Percentiles rank a stretch among this genome's conserved stretches.
phyloP scores from a whole-genome alignment of 139 green algal genomes.

The Tetraselmis chui region DNA sequence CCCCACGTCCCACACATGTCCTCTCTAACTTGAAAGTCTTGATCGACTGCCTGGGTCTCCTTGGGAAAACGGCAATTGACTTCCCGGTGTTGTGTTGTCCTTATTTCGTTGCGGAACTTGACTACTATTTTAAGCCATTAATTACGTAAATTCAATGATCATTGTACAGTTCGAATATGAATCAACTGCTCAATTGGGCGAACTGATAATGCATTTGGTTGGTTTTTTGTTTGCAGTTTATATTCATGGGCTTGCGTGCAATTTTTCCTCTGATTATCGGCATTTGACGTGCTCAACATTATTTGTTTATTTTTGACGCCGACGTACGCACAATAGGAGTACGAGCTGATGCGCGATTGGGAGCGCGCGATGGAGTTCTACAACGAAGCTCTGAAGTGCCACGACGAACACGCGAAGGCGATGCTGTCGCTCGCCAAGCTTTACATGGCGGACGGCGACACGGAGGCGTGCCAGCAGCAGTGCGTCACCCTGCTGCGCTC shows the following conservation, averaged over 20 bases:
- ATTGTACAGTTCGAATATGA: too few relatives aligned
- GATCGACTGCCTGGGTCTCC: too few relatives aligned
- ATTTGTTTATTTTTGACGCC: slow-evolving; percentile 70
- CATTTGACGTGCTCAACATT: slow-evolving; percentile 37
- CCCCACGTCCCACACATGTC: too few relatives aligned
- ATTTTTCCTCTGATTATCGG: slow-evolving; percentile 46
- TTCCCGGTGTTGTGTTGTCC: too few relatives aligned
- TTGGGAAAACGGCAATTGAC: too few relatives aligned
- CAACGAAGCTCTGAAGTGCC: slow-evolving; percentile 37
- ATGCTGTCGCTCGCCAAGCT: slow-evolving; percentile 49
- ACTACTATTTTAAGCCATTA: too few relatives aligned
- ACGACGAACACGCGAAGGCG: slow-evolving; percentile 32
- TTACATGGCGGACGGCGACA: slow-evolving; percentile 46
- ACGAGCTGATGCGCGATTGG: slow-evolving; percentile 29
- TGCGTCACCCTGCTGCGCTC: slow-evolving; percentile 52
- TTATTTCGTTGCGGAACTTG: too few relatives aligned
- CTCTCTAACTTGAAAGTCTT: too few relatives aligned
- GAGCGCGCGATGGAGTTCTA: slow-evolving; percentile 48
- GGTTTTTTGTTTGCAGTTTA: slow-evolving; percentile 32
- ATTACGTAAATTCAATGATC: too few relatives aligned
- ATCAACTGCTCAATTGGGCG: too few relatives aligned
- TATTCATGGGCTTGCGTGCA: slow-evolving; percentile 38
- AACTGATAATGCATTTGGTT: slow-evolving; percentile 36
- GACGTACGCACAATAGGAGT: slow-evolving; percentile 56
- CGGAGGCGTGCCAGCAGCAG: slow-evolving; percentile 38